Evolutionary conservation across 2,329 filamentous ascomycete genomes (phyloP).

Genomic region (Cladosporium velox): DNA sequence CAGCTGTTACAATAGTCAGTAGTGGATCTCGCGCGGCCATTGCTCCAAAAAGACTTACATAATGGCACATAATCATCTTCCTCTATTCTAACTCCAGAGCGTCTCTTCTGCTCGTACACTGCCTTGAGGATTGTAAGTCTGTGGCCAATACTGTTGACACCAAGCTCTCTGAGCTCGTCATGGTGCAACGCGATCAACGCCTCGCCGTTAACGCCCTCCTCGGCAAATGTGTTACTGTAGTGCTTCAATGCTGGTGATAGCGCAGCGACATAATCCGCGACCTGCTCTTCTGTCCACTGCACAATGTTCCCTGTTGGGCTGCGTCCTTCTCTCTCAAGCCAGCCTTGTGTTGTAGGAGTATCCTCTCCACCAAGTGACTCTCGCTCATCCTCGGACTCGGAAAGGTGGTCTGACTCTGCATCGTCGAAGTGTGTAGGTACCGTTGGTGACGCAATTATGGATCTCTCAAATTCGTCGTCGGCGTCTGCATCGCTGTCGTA

Average conservation of each 20-base stretch:
- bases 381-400: slow-evolving; percentile 44
- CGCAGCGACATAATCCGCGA: slow-evolving; percentile 77
- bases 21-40: background rate
- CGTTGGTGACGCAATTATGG: slow-evolving; percentile 65
- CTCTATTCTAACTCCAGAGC: slow-evolving; percentile 87
- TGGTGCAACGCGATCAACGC: slow-evolving; percentile 85
- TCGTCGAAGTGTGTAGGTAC: slow-evolving; percentile 65
- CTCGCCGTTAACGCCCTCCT: slow-evolving; percentile 93
- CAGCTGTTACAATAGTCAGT: slow-evolving; percentile 59
- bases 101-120: slow-evolving; percentile 94
- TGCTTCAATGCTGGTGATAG: slow-evolving; percentile 36
- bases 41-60: slow-evolving; percentile 6
- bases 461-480: slow-evolving; percentile 81
- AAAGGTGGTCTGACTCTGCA: slow-evolving; percentile 63
- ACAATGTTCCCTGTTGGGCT: slow-evolving; percentile 74
- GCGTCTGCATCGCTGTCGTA: slow-evolving; percentile 78
- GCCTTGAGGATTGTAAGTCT: slow-evolving; percentile 92
- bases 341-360: slow-evolving; percentile 67
- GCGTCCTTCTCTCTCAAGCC: slow-evolving; percentile 37
- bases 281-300: slow-evolving; percentile 83
- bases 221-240: slow-evolving; percentile 52
- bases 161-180: slow-evolving; percentile 93
- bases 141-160: slow-evolving; percentile 88
- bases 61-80: slow-evolving; percentile 91
- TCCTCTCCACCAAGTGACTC: slow-evolving; percentile 57